These are phyloP conservation scores for Crithidia acanthocephali DNA, from an alignment of 208 protist species.

Conservation along the genomic window DNA sequence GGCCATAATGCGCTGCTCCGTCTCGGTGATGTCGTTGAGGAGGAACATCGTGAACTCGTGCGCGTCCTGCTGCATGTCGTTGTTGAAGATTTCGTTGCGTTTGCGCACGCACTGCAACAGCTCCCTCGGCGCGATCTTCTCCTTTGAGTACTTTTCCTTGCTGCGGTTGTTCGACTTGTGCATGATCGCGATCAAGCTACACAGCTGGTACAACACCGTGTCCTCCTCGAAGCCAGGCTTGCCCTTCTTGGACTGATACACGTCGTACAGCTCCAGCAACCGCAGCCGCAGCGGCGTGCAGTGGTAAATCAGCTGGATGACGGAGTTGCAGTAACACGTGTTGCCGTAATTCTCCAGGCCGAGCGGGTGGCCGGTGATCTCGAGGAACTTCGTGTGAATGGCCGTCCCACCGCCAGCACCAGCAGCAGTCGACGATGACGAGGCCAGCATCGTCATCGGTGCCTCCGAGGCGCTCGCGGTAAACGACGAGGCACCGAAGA, in stretches of 20 bases:
- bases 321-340: slow-evolving; percentile 92
- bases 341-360: slow-evolving; percentile 93
- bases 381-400: slow-evolving; percentile 71
- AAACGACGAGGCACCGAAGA: slow-evolving; percentile 21
- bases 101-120: slow-evolving; percentile 58
- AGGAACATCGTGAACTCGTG: slow-evolving; percentile 92
- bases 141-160: slow-evolving; percentile 40
- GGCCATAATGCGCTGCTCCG: slow-evolving; percentile 72
- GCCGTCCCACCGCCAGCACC: background rate
- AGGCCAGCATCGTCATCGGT: slow-evolving; percentile 7
- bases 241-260: slow-evolving; percentile 58
- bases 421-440: background rate
- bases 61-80: slow-evolving; percentile 88
- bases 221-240: slow-evolving; percentile 62
- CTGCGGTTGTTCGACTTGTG: slow-evolving; percentile 82
- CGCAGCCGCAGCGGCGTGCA: slow-evolving; percentile 84
- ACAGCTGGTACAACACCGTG: slow-evolving; percentile 68
- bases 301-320: slow-evolving; percentile 92
- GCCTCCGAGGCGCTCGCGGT: background rate
- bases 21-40: slow-evolving; percentile 87
- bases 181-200: slow-evolving; percentile 79
- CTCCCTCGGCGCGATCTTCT: slow-evolving; percentile 44
- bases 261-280: slow-evolving; percentile 74
- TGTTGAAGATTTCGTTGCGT: slow-evolving; percentile 74
- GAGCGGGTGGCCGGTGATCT: slow-evolving; percentile 75